A percentile compares a stretch with the other conserved stretches of the same genome.
Conservation (phyloP, 257 asterid species). For the Verbascum thapsus region DNA sequence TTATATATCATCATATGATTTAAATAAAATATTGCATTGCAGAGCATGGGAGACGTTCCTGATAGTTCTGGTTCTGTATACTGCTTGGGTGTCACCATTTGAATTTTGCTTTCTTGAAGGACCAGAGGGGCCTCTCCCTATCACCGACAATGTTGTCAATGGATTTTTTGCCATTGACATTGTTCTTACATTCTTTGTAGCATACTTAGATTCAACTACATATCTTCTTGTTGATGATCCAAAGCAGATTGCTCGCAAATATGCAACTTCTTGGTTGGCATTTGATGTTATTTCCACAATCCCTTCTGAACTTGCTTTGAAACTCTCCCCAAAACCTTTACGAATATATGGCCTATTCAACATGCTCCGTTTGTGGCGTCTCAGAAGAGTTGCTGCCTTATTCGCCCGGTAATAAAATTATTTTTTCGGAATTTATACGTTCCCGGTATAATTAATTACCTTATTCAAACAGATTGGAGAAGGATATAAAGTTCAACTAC, state of each 20-base stretch:
- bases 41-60: constrained; percentile 56
- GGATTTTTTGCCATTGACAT: constrained; percentile 63
- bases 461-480: constrained; percentile 50
- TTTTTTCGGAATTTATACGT: neutral
- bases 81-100: constrained; percentile 63
- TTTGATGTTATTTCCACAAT: constrained; percentile 56
- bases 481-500: constrained; percentile 51
- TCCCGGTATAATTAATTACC: neutral
- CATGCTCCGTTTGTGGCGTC: constrained; percentile 70
- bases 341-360: constrained; percentile 48
- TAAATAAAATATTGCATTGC: too few relatives aligned
- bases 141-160: constrained; percentile 54
- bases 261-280: constrained; percentile 51
- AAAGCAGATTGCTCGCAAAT: constrained; percentile 47
- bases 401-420: constrained; percentile 45
- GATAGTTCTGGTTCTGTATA: constrained; percentile 52
- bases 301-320: constrained; percentile 55
- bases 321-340: constrained; percentile 40
- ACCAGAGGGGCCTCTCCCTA: constrained; percentile 43
- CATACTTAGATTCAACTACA: constrained; percentile 47
- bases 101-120: constrained; percentile 56
- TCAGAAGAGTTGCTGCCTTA: constrained; percentile 54
- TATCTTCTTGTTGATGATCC: constrained; percentile 51
- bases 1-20: too few relatives aligned
- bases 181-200: constrained; percentile 64